Conservation (phyloP, 1,139 yeast species). For the Kurtzmaniella quercitrusa region DNA sequence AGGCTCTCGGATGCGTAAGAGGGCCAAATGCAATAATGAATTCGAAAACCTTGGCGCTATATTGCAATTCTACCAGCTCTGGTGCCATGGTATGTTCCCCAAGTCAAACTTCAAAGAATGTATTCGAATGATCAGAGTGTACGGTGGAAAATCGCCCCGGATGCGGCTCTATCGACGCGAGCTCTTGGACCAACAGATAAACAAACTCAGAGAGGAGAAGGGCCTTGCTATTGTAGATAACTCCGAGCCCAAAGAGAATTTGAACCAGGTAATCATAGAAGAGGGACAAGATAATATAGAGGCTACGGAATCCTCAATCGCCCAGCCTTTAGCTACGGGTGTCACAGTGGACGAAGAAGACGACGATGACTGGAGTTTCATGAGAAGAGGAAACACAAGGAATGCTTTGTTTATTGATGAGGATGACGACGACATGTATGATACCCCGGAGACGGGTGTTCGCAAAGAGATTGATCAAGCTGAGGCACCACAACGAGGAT, state of each 20-base stretch:
- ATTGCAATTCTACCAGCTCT: conserved; percentile 67
- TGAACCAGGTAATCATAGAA: conserved; percentile 3
- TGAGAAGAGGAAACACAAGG: conserved; percentile 16
- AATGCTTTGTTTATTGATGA: conserved; percentile 27
- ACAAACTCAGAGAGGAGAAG: conserved; percentile 26
- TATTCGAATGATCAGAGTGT: conserved; percentile 28
- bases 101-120: conserved; percentile 72
- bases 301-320: not conserved
- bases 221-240: conserved; percentile 24
- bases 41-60: conserved; percentile 40
- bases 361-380: conserved; percentile 35
- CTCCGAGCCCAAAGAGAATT: not conserved
- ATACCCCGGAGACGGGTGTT: not conserved
- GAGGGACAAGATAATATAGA: conserved; percentile 1
- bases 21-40: conserved; percentile 34
- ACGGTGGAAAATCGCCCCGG: conserved; percentile 30
- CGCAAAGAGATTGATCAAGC: not conserved
- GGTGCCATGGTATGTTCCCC: conserved; percentile 83
- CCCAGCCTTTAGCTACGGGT: conserved; percentile 5
- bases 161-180: conserved; percentile 34
- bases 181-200: conserved; percentile 31
- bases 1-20: conserved; percentile 7
- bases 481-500: not conserved
- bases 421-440: conserved; percentile 19
- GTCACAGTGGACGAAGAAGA: conserved; percentile 9